phyloP scores from a whole-genome alignment of 1,284 basidiomycete species.

The Phylloporus sp. region DNA sequence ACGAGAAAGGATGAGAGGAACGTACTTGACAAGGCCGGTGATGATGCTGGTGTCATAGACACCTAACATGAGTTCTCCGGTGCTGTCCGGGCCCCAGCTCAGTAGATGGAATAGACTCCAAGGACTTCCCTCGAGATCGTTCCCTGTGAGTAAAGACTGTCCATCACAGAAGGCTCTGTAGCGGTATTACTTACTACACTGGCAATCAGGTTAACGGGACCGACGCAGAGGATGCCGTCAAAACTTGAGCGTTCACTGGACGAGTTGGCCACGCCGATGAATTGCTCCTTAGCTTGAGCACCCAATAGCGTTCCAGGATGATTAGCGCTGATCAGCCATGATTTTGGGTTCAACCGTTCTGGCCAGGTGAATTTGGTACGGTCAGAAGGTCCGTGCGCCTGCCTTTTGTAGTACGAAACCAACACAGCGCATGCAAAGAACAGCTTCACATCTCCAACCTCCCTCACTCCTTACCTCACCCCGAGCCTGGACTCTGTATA shows the following conservation, averaged over 20 bases:
- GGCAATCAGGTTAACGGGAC: neutral
- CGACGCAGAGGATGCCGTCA: neutral
- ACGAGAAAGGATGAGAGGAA: conserved; percentile 20
- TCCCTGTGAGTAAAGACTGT: neutral
- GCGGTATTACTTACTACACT: neutral
- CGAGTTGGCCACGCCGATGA: neutral
- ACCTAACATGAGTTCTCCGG: neutral
- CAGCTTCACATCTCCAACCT: no score
- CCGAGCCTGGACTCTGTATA: no score
- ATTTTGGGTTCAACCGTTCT: no score
- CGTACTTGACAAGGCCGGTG: neutral
- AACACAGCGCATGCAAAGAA: no score
- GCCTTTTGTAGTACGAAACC: no score
- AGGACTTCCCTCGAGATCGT: neutral
- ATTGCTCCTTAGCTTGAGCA: neutral
- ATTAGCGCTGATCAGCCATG: no score
- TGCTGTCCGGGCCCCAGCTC: no score
- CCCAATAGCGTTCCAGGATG: no score
- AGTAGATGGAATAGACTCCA: neutral
- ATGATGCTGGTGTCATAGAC: neutral
- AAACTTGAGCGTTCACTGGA: neutral
- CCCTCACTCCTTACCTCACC: no score
- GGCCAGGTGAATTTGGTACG: no score
- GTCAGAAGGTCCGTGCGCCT: no score
- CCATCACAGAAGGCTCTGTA: neutral